Evolutionary conservation across 371 early-diverging fungal species (phyloP), one percentile per base, ranked within the genome.

Genomic region (Choanephora cucurbitarum): DNA sequence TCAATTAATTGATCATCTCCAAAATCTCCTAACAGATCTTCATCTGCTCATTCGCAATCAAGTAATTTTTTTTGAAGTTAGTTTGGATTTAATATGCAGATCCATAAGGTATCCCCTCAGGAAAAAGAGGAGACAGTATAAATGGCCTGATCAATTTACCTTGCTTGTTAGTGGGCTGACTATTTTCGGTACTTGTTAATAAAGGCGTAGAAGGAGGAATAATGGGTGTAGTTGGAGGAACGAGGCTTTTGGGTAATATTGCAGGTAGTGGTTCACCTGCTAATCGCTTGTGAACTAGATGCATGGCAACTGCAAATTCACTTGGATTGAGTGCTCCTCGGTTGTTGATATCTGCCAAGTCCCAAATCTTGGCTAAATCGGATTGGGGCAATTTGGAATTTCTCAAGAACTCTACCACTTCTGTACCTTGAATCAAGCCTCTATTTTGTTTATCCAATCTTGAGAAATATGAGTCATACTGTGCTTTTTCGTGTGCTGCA

Each of bases 271-370:
- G 83, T n/a, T 79, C 73, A 7, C 95, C 95, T 11, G 73, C 74
- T 11, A 92, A 70, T 28, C 89, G 87, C 10, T 81, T 71, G 65
- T 90, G 86, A 43, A 96, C 88, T n/a, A 96, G 68, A 71, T 95
- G 90, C 94, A 97, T 95, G 5, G 96, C 95, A 19, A 94, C 88
- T 5, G 94, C 90, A 70, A 96, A 97, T 69, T 95, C 94, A 60
- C 93, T 89, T 17, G 83, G 52, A 54, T 89, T 89, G 42, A 97
- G 83, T 46, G 86, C 81, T 22, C 94, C 95, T 45, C 80, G 77
- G 52, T 87, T 81, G 45, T 85, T 81, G 24, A 82, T 85, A 64
- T 95, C 95, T 6, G 92, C 84, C 28, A 96, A 79, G 50, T 81
- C 84, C 70, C 96, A 96, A 41, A 96, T 85, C 33, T 88, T 84